These are phyloP conservation scores for Candida dubliniensis DNA, from an alignment of 1,139 yeast genomes.

Conservation along the genomic window DNA sequence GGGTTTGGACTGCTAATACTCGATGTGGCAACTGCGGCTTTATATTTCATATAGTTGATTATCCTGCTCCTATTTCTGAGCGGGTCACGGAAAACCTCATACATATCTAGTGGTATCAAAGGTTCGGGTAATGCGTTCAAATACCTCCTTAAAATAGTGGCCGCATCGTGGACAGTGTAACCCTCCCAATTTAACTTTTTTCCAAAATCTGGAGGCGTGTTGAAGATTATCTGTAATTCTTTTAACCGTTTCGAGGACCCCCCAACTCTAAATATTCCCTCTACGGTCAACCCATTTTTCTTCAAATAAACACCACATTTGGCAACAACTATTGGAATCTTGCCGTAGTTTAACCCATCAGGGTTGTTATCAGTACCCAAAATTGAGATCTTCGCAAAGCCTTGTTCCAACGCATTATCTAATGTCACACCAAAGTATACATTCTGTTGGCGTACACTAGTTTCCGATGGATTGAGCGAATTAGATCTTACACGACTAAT, in stretches of 20 bases:
- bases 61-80: slow-evolving; percentile 60
- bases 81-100: slow-evolving; percentile 81
- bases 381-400: slow-evolving; percentile 72
- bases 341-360: slow-evolving; percentile 57
- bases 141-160: slow-evolving; percentile 81
- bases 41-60: slow-evolving; percentile 59
- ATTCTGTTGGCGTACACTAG: slow-evolving; percentile 51
- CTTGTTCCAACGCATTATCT: slow-evolving; percentile 66
- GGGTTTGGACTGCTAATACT: not conserved
- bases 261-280: slow-evolving; percentile 91
- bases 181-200: slow-evolving; percentile 88
- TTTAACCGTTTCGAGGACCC: slow-evolving; percentile 89
- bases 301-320: slow-evolving; percentile 88
- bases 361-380: slow-evolving; percentile 30
- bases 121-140: slow-evolving; percentile 92
- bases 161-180: slow-evolving; percentile 97
- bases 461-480: slow-evolving; percentile 36
- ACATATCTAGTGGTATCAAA: slow-evolving; percentile 73
- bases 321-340: slow-evolving; percentile 89
- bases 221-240: slow-evolving; percentile 79
- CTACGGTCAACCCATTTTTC: slow-evolving; percentile 70
- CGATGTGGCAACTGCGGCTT: slow-evolving; percentile 40
- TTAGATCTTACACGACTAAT: slow-evolving; percentile 43
- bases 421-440: slow-evolving; percentile 87
- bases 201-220: slow-evolving; percentile 87